Percentiles rank a stretch among this genome's conserved stretches.
phyloP scores from a whole-genome alignment of 2,329 filamentous ascomycete species.

The Orbilia oligospora region DNA sequence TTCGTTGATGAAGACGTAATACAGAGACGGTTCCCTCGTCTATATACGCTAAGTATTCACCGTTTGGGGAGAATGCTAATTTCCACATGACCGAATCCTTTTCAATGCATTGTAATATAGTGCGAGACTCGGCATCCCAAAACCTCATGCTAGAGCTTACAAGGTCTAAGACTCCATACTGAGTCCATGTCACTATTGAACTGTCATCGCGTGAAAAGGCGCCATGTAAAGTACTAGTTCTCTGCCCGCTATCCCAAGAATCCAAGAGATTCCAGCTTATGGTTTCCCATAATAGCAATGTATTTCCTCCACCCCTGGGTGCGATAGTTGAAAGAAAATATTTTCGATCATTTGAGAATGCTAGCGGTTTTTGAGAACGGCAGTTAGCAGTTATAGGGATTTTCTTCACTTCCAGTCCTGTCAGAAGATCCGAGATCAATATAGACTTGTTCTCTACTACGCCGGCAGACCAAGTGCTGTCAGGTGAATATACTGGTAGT shows the following conservation, averaged over 20 bases:
- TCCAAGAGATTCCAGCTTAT: neutral
- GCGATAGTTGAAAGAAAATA: neutral
- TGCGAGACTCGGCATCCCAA: neutral
- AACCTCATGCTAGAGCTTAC: neutral
- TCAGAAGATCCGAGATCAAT: neutral
- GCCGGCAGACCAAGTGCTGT: neutral
- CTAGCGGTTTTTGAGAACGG: neutral
- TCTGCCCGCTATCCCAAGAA: neutral
- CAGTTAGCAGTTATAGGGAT: neutral
- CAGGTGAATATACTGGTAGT: neutral
- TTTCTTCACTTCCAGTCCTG: neutral
- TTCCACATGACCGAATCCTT: neutral
- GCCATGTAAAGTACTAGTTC: neutral
- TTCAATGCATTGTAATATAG: neutral
- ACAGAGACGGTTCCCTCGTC: neutral
- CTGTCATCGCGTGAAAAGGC: neutral
- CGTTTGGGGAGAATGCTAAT: neutral
- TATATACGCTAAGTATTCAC: neutral
- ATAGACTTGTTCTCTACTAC: neutral
- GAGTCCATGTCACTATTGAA: neutral
- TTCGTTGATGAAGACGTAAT: neutral
- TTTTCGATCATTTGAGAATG: slow-evolving; percentile 1
- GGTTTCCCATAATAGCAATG: neutral
- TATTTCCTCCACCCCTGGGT: neutral
- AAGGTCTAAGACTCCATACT: no score